These are phyloP conservation scores for Anastatica hierochuntica DNA, from an alignment of 345 rosid genomes.

Conservation along the genomic window DNA sequence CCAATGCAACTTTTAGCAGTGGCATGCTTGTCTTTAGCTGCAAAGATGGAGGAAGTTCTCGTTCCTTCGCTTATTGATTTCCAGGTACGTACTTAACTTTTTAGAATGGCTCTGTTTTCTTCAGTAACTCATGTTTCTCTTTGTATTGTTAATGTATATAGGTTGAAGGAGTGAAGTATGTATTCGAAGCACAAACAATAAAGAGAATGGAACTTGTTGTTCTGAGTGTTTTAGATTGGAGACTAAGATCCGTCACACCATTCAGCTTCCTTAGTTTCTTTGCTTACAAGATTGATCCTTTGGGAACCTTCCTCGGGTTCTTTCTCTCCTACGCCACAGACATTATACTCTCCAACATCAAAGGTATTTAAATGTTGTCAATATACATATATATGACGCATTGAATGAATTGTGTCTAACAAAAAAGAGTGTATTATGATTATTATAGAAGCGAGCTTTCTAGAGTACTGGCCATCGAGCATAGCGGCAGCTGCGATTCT, in stretches of 20 bases:
- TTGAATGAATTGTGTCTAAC: conserved; percentile 3
- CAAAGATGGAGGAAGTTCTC: conserved; percentile 94
- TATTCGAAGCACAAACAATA: conserved; percentile 80
- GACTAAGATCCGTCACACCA: conserved; percentile 88
- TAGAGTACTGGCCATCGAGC: conserved; percentile 81
- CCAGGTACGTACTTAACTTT: conserved; percentile 47
- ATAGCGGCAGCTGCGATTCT: conserved; percentile 91
- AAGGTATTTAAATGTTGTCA: conserved; percentile 37
- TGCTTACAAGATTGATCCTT: conserved; percentile 75
- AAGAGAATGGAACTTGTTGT: conserved; percentile 87
- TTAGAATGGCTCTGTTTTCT: background rate
- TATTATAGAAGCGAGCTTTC: conserved; percentile 71
- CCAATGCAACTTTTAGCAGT: conserved; percentile 82
- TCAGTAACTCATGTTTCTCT: background rate
- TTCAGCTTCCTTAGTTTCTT: conserved; percentile 75
- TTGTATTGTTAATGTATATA: conserved; percentile 10
- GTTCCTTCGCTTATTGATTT: conserved; percentile 80
- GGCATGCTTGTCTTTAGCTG: conserved; percentile 94
- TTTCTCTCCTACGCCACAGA: conserved; percentile 59
- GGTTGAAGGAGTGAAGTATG: conserved; percentile 65
- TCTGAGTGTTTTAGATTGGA: conserved; percentile 76
- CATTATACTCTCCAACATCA: conserved; percentile 67
- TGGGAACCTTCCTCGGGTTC: conserved; percentile 49
- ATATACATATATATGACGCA: too few relatives aligned
- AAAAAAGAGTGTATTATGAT: background rate